Base-by-base conservation (phyloP, 441 rosid species). In the Populus hybrid region DNA sequence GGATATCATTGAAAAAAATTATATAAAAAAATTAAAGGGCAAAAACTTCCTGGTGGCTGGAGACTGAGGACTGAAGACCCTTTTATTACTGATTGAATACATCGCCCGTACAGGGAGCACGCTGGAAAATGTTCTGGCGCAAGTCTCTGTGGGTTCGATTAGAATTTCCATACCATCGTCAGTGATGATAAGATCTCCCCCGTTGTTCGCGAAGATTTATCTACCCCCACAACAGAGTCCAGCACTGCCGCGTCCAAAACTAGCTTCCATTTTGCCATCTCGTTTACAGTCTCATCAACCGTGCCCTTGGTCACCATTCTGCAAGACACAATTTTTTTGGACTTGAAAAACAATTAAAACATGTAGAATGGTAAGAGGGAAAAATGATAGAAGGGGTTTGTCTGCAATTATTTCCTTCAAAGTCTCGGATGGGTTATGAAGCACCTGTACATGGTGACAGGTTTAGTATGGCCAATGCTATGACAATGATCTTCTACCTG, bases 141-240 rank as follows among this genome's bases (percentile, higher is more conserved):
- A 34, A 34, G 36, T 34, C 36, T 34, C 67, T 40, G 18, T 18
- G 3, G 6, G 69, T 34, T 16, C 0, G 18, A 8, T 40, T 53
- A 9, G 68, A 76, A 6, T 30, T 24, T 75, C 83, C 88, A 93
- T 70, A 87, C 89, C 91, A 92, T 86, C 75, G 92, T 80, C 69
- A 96, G 90, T 9, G 98, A 89, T 28, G 98, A 89, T n/a, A 96
- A 84, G 83, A 92, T 94, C 84, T 94, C 94, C 76, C 99, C 98
- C 98, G 28, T 26, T 26, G 28, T 26, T 26, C 28, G 28, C 28
- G 28, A 26, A 26, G 28, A 26, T 1, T 26, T 26, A 30, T 30
- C 32, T 30, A 30, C 32, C 32, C 4, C 32, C 32, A 30, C 32
- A 30, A 3, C 4, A 30, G 32, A 30, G 32, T 94, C 95, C 0